These are phyloP conservation scores for Hyphodiscus sp. DNA, from an alignment of 2,329 filamentous ascomycete species.

Conservation along the genomic window DNA sequence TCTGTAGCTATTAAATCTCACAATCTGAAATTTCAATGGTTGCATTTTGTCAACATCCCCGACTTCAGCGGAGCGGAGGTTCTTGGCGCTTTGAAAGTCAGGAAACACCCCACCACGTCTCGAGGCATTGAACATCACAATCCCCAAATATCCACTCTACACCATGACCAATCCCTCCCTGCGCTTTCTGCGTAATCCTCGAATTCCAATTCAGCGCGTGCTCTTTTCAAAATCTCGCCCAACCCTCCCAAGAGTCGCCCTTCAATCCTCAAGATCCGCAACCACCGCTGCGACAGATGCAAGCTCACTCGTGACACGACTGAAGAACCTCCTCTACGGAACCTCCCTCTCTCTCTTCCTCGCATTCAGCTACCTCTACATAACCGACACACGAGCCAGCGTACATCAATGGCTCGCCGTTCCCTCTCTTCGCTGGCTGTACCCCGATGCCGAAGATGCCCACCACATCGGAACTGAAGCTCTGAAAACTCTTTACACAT, in stretches of 20 bases:
- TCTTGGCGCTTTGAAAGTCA: too few species aligned
- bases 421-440: slow-evolving; percentile 57
- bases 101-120: neutral
- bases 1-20: too few species aligned
- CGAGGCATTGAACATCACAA: neutral
- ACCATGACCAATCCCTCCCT: slow-evolving; percentile 17
- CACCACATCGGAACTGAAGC: slow-evolving; percentile 70
- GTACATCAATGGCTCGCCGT: slow-evolving; percentile 63
- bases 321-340: slow-evolving; percentile 45
- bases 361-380: slow-evolving; percentile 54
- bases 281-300: slow-evolving; percentile 23
- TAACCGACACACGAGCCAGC: slow-evolving; percentile 68
- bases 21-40: too few species aligned
- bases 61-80: too few species aligned
- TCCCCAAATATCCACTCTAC: neutral
- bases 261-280: slow-evolving; percentile 13
- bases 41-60: too few species aligned
- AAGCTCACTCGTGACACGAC: slow-evolving; percentile 34
- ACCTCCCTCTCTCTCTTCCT: slow-evolving; percentile 45
- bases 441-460: slow-evolving; percentile 82
- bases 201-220: slow-evolving; percentile 5
- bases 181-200: slow-evolving; percentile 13
- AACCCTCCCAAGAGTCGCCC: slow-evolving; percentile 4
- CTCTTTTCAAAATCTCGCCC: slow-evolving; percentile 12
- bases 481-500: slow-evolving; percentile 65